Evolutionary conservation across 208 protist genomes (phyloP), one percentile per base, ranked within the genome.

Genomic region (Wallacemonas sp.): DNA sequence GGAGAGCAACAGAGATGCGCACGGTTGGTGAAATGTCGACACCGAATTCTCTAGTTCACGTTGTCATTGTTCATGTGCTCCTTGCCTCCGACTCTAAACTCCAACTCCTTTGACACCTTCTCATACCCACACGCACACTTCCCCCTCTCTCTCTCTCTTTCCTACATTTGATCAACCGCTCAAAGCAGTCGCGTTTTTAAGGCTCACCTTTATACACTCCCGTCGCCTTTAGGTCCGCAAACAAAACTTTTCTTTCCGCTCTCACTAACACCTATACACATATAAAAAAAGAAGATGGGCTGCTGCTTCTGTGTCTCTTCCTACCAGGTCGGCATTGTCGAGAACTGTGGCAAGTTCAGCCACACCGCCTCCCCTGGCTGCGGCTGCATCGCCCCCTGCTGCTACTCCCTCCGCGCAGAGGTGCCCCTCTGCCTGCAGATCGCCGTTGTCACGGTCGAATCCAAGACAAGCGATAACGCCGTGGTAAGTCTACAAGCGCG

Each of bases 391-490:
- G 38, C 77, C 22, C 82, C 82, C 8, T 91, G 75, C 61, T 59
- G 77, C 41, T 64, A 82, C 39, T 66, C 44, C 18, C 22, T 89
- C 11, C 81, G 82, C 16, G 78, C 84, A n/a, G 25, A n/a, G 18
- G 50, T 92, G 22, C 70, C 86, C 4, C 76, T 94, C 20, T 50
- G 70, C 14, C 70, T 90, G 0, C 72, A 78, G 50, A 76, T 72
- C 49, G 59, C 77, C 36, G 44, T 57, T 1, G 79, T 92, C 16
- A 22, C 20, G 2, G 76, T 91, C 11, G 84, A 89, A n/a, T 90
- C 89, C 1, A 95, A 95, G 62, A 92, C 89, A 12, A 79, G 76
- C 52, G 89, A 95, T 66, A 95, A 92, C 72, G 86, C 85, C 22
- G 71, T 91, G 3, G 86, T 93, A 12, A 46, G 49, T 1, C 71